A percentile compares a stretch with the other conserved stretches of the same genome.
Conservation (phyloP, 177 flowering plant genomes). For the Vitis hybrid region DNA sequence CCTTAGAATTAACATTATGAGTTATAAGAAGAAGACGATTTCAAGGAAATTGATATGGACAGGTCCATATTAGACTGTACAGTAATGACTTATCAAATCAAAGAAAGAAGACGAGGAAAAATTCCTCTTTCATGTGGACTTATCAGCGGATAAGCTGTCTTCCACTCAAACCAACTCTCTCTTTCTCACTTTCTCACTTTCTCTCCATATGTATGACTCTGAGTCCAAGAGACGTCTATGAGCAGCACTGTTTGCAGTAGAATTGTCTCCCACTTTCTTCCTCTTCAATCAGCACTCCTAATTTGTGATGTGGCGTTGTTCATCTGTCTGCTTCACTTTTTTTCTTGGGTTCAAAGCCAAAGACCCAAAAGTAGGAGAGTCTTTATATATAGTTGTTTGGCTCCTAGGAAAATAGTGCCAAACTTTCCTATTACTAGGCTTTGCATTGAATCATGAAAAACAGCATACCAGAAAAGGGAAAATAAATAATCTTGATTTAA, state of each 20-base stretch:
- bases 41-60: constrained; percentile 11
- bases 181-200: no score
- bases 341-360: no score
- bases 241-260: background rate
- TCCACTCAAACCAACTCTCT: background rate
- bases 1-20: no score
- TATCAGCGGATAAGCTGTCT: constrained; percentile 9
- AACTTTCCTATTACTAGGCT: no score
- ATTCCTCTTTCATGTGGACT: background rate
- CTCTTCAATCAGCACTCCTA: background rate
- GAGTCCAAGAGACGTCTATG: no score
- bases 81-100: constrained; percentile 16
- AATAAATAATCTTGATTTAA: no score
- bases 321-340: background rate
- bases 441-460: background rate
- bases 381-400: no score
- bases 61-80: constrained; percentile 14
- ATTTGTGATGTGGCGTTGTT: background rate
- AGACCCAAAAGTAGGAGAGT: no score
- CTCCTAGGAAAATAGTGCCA: no score
- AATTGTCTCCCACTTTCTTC: background rate
- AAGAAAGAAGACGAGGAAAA: background rate
- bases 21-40: background rate
- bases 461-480: background rate
- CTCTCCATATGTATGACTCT: no score